These are phyloP conservation scores for Salvia hispanica DNA, from an alignment of 257 asterid species.

Conservation along the genomic window DNA sequence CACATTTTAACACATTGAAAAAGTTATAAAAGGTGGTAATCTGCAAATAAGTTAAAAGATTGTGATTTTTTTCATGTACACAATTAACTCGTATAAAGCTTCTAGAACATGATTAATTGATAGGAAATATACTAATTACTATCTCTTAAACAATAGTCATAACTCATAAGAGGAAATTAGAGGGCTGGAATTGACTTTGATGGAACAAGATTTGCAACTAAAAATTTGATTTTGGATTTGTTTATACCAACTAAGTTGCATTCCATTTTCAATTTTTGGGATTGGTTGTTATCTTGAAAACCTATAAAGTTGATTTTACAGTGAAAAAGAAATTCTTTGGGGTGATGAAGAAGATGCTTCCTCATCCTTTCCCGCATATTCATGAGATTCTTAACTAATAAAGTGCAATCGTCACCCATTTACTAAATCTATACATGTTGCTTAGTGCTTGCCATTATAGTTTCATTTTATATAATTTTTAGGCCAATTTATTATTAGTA, in stretches of 20 bases:
- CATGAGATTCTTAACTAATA: slow-evolving; percentile 1
- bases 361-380: slow-evolving; percentile 25
- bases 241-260: too few relatives aligned
- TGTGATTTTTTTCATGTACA: too few relatives aligned
- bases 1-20: too few relatives aligned
- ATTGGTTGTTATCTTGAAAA: slow-evolving; percentile 34
- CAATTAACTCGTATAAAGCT: neutral
- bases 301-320: slow-evolving; percentile 44
- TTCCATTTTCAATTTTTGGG: slow-evolving; percentile 35
- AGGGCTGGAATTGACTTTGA: slow-evolving; percentile 16
- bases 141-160: neutral
- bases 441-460: neutral
- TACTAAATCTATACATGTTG: slow-evolving; percentile 22
- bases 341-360: slow-evolving; percentile 13
- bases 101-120: neutral
- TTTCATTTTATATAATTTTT: too few relatives aligned
- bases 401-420: neutral
- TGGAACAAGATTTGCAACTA: slow-evolving; percentile 37
- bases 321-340: slow-evolving; percentile 41
- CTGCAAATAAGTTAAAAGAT: too few relatives aligned
- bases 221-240: slow-evolving; percentile 16
- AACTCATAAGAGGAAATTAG: slow-evolving; percentile 9
- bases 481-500: too few relatives aligned
- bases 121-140: neutral
- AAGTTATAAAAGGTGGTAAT: too few relatives aligned